A percentile compares a stretch with the other conserved stretches of the same genome.
Evolutionary conservation across 257 asterid genomes (phyloP).

Genomic region (Thymus mandschuricus): DNA sequence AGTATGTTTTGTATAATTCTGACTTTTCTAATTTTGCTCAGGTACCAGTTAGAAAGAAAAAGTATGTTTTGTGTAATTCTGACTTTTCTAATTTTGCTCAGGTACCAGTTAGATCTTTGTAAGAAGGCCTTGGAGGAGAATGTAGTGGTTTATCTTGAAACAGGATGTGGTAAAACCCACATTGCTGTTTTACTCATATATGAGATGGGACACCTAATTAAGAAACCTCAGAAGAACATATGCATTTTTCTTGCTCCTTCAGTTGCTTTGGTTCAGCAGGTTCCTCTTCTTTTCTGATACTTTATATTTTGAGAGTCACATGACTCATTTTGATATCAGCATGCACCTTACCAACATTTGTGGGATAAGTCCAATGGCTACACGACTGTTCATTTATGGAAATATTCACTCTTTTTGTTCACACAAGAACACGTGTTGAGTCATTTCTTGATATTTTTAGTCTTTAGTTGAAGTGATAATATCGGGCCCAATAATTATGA

Average conservation of each 20-base stretch:
- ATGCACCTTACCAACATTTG: not conserved
- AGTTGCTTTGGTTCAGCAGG: conserved; percentile 97
- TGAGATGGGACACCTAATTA: conserved; percentile 87
- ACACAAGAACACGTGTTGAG: not conserved
- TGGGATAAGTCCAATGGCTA: not conserved
- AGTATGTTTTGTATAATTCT: conserved; percentile 5
- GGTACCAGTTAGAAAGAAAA: conserved; percentile 63
- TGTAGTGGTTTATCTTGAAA: conserved; percentile 76
- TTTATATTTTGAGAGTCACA: conserved; percentile 4
- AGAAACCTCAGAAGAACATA: conserved; percentile 80
- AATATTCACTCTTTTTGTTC: not conserved
- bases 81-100: conserved; percentile 38
- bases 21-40: conserved; percentile 38
- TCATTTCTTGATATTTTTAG: not conserved
- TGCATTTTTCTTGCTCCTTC: conserved; percentile 96
- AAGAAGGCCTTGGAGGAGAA: conserved; percentile 86
- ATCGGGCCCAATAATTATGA: not conserved
- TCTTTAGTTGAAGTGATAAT: not conserved
- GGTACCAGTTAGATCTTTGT: conserved; percentile 93
- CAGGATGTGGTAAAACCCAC: conserved; percentile 97
- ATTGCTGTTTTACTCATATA: conserved; percentile 87
- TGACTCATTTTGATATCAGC: not conserved
- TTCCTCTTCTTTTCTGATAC: conserved; percentile 33
- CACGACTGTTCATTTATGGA: not conserved
- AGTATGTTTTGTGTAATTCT: conserved; percentile 4